Base-by-base conservation (phyloP, 1,284 basidiomycete species). In the Ustilago bromivora region DNA sequence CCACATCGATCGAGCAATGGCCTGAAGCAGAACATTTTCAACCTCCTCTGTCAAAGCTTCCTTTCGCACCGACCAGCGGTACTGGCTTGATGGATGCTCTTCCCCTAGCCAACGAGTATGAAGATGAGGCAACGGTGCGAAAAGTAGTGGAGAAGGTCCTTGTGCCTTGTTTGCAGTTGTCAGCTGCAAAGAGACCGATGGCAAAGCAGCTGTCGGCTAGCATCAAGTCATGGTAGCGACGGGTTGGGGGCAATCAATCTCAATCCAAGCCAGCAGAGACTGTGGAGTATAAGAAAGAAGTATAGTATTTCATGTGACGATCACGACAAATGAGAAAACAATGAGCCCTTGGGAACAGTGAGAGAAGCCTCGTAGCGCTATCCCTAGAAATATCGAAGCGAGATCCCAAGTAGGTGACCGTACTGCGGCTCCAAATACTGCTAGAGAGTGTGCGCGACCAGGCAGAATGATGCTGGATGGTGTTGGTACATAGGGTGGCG, bases 1-100 rank as follows among this genome's bases (percentile, higher is more conserved):
- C 94, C 0, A 90, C 87, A 3, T 82, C 86, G 3, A 85, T 89
- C 4, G 13, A 54, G 11, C 56, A 59, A 12, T 85, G 84, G 84
- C 82, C 84, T n/a, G 84, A 84, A 66, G 73, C 80, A 2, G 57
- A 61, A 15, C 35, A 67, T 40, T 83, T 82, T 41, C 79, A 80
- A 60, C 78, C 83, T 3, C 72, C 79, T 0, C 63, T 84, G 3
- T 34, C 52, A 4, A 61, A 73, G 3, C 53, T 84, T 4, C 82
- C 81, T 15, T 83, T 83, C 60, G 61, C 76, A 43, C 47, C 63
- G 1, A 65, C 59, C 2, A 0, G 23, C 0, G 61, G 54, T 4
- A 58, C 38, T 38, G 65, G 47, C 5, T 31, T 76, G 12, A n/a
- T 61, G 0, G 5, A 23, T 2, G 56, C 46, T 23, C n/a, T 75